A percentile compares a stretch with the other conserved stretches of the same genome.
phyloP scores from a whole-genome alignment of 2,329 filamentous ascomycete species.

The Magnaporthales sp. region DNA sequence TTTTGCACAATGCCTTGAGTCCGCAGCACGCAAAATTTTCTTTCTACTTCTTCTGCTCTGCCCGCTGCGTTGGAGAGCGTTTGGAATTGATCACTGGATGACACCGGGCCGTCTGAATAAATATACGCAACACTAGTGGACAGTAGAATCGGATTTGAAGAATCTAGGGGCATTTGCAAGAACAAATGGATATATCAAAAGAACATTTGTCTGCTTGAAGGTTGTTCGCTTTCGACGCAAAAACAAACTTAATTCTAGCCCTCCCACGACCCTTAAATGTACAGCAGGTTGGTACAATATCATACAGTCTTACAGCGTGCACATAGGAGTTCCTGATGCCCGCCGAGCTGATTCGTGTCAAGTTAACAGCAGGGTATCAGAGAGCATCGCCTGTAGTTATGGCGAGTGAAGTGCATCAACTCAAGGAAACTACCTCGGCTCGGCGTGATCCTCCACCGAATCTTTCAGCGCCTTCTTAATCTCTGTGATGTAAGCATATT shows the following conservation, averaged over 20 bases:
- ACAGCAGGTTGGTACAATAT: constrained; percentile 1
- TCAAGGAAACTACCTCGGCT: neutral
- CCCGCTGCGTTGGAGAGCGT: neutral
- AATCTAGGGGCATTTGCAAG: neutral
- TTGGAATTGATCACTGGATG: neutral
- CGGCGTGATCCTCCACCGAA: constrained; percentile 8
- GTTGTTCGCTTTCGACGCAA: neutral
- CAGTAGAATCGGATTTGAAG: neutral
- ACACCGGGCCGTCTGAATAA: neutral
- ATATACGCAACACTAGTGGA: neutral
- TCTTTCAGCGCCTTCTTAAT: constrained; percentile 30
- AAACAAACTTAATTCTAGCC: neutral
- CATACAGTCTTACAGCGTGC: neutral
- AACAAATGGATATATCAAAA: neutral
- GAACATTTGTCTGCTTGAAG: neutral
- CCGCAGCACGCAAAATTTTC: neutral
- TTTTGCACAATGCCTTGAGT: neutral
- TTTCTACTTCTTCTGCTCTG: neutral
- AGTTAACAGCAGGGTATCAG: neutral
- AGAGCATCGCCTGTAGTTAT: neutral
- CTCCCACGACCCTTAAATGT: neutral
- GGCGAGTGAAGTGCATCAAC: neutral
- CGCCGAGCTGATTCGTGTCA: neutral
- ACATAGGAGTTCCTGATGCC: neutral
- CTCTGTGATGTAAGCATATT: constrained; percentile 22